Evolutionary conservation across 139 green algal genomes (phyloP), one percentile per base, ranked within the genome.

Genomic region (Picocystis salinarum): DNA sequence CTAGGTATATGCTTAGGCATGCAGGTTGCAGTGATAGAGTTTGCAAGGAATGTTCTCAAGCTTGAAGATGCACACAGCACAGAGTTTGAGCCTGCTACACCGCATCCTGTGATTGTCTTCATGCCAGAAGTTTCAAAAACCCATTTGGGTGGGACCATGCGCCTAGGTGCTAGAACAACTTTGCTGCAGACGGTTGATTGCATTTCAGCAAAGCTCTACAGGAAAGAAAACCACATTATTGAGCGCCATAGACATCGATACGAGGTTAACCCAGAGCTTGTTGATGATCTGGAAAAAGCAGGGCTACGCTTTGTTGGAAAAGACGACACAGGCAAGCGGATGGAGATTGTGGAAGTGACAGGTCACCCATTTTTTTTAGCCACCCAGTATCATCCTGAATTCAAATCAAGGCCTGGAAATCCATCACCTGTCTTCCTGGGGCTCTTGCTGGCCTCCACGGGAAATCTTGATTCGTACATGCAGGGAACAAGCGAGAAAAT

Each of bases 1-100:
- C 61, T 99, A 27, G 88, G 88, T 49, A 97, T 99, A 59, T 99
- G 88, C 75, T 62, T 99, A 34, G 88, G 88, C 54, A 95, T 98
- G 88, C 82, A 92, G 72, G 64, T 76, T 9, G 87, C 80, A 5
- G 84, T 97, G 15, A 87, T 99, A n/a, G 88, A 99, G 61, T 99
- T 89, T 72, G 82, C 80, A 3, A 76, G 88, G 45, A 85, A 80
- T 46, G 77, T 94, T 55, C 55, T 96, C 51, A 67, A 69, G 20
- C 45, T 80, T 26, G 48, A 51, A 11, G 68, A 83, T 6, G 88
- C 88, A 39, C 82, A 94, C 76, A 71, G 36, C 29, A 83, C 80
- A 10, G 88, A 98, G 67, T 91, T 93, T 46, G 65, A 83, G 6
- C 50, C 48, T 12, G 76, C 64, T 17, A 91, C 76, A 0, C 50